Evolutionary conservation across 257 asterid species (phyloP), one percentile per base, ranked within the genome.

Genomic region (Primulina eburnea): DNA sequence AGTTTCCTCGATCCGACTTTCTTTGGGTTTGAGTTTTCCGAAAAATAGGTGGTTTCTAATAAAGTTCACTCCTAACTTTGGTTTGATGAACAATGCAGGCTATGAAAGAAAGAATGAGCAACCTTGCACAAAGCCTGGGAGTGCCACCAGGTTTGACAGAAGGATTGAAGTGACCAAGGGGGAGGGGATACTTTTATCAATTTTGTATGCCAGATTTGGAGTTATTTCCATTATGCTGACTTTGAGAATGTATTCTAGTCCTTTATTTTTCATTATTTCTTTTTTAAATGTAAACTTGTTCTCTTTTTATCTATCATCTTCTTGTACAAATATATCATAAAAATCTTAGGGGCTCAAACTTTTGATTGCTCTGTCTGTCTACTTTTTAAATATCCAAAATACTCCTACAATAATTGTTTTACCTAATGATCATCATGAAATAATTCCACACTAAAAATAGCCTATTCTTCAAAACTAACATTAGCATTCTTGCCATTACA

Each of bases 81-180:
- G 56, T 26, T 8, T 1, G 12, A 14, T 72, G 18, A 5, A 16
- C 7, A 8, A 26, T 79, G 64, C 80, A 90, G 97, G 97, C 99
- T 29, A 94, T 91, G 97, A 89, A 94, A 69, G 95, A 89, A 52
- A 84, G 97, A 77, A 90, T 94, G 97, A 82, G 88, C 74, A 88
- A 84, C 80, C 97, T 91, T 59, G 97, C 97, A 28, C 97, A 91
- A 76, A 94, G 97, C 85, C 78, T 91, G 69, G 99, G 97, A 67
- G 88, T 94, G 97, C 97, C 99, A 50, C 92, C 78, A 28, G 97
- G 97, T 38, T 82, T 89, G 67, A 65, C 87, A 59, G 90, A 89
- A 26, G 92, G 94, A 57, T 80, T 80, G 70, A 90, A 93, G 77
- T 83, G 82, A 79, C 69, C 2, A 43, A 14, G 56, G 56, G 20